These are phyloP conservation scores for Nitzschia palea DNA, from an alignment of 108 stramenopile genomes.

Conservation along the genomic window DNA sequence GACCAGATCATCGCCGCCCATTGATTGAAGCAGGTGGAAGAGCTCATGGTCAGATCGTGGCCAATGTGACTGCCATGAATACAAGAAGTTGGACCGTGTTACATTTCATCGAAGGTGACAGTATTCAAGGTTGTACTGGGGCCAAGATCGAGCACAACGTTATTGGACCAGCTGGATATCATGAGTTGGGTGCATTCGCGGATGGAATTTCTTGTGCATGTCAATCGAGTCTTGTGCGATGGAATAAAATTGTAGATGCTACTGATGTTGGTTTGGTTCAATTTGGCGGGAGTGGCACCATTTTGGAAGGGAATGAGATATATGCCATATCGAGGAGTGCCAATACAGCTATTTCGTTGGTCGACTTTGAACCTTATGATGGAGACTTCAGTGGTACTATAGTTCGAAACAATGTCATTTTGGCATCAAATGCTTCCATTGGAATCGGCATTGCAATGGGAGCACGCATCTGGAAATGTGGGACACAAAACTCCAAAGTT, in stretches of 20 bases:
- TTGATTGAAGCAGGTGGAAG: slow-evolving; percentile 1
- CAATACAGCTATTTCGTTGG: background rate
- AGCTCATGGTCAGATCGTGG: background rate
- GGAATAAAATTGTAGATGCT: background rate
- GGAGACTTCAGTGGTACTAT: background rate
- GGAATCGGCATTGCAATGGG: background rate
- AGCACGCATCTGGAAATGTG: background rate
- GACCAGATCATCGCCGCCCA: background rate
- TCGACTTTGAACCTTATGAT: slow-evolving; percentile 1
- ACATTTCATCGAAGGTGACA: background rate
- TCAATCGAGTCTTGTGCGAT: background rate
- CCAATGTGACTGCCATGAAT: background rate
- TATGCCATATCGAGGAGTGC: background rate
- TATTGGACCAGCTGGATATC: background rate
- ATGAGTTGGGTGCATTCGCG: background rate
- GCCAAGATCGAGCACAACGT: background rate
- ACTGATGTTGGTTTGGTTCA: background rate
- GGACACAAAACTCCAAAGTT: background rate
- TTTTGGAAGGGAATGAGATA: background rate
- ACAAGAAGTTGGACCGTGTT: background rate
- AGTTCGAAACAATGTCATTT: background rate
- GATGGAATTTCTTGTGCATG: background rate
- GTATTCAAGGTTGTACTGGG: background rate
- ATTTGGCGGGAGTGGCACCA: background rate
- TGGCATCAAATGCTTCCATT: background rate